Conservation (phyloP, 495 filamentous ascomycete species). For the Xylaria palmicola region DNA sequence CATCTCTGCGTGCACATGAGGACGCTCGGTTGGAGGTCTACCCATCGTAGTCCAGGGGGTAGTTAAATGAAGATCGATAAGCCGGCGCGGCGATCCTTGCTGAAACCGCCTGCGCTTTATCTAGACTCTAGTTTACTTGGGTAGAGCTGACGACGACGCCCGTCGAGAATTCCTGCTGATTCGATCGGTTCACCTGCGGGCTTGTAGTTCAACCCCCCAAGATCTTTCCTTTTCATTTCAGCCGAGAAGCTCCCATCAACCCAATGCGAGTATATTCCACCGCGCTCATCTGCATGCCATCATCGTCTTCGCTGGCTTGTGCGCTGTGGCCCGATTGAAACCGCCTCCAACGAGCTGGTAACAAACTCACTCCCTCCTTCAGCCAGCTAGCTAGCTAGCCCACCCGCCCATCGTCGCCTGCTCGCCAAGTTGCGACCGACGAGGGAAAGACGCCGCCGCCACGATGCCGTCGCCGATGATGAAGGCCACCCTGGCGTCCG, state of each 20-base stretch:
- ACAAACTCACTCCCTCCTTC: too few species aligned
- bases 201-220: neutral
- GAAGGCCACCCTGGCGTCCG: slow-evolving; percentile 32
- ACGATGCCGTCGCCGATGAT: slow-evolving; percentile 33
- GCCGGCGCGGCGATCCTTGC: slow-evolving; percentile 2
- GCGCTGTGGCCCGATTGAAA: slow-evolving; percentile 8
- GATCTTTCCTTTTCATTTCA: neutral
- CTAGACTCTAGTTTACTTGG: slow-evolving; percentile 2
- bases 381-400: neutral
- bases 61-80: slow-evolving; percentile 9
- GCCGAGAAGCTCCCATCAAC: neutral
- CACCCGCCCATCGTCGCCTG: neutral
- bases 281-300: neutral
- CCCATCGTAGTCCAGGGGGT: too few species aligned
- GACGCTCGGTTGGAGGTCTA: too few species aligned
- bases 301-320: neutral
- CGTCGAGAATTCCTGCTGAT: neutral
- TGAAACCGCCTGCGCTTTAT: slow-evolving; percentile 1
- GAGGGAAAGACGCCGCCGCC: neutral
- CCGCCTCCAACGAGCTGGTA: too few species aligned
- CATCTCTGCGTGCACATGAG: too few species aligned
- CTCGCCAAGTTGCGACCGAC: neutral
- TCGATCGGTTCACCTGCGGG: neutral
- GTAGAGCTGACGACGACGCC: neutral
- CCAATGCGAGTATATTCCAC: slow-evolving; percentile 6